A percentile compares a stretch with the other conserved stretches of the same genome.
phyloP scores from a whole-genome alignment of 2,329 filamentous ascomycete genomes.

The Alternaria panax region DNA sequence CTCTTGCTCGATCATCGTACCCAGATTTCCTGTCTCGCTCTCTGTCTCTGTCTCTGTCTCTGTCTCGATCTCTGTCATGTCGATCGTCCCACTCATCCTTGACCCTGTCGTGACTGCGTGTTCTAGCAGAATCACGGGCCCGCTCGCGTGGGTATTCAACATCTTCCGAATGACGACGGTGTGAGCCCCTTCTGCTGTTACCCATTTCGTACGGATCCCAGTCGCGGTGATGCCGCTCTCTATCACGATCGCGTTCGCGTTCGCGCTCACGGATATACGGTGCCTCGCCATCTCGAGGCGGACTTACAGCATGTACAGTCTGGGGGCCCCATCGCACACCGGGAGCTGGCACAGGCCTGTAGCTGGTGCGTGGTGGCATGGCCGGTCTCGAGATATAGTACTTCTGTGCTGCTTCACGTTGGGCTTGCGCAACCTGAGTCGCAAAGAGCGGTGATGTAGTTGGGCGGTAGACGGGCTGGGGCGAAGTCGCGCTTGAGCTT shows the following conservation, averaged over 20 bases:
- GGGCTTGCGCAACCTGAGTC: constrained; percentile 53
- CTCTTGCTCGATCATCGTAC: constrained; percentile 9
- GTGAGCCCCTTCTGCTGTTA: constrained; percentile 19
- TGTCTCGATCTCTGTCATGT: constrained; percentile 10
- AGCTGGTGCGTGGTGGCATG: constrained; percentile 36
- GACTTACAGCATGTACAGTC: constrained; percentile 21
- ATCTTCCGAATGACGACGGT: constrained; percentile 35
- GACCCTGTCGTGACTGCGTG: constrained; percentile 39
- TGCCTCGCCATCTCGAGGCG: constrained; percentile 32
- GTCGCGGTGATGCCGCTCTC: constrained; percentile 22
- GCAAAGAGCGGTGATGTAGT: constrained; percentile 57
- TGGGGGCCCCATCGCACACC: constrained; percentile 34
- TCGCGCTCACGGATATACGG: constrained; percentile 29
- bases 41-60: constrained; percentile 11
- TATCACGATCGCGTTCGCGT: constrained; percentile 24
- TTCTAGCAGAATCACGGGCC: constrained; percentile 27
- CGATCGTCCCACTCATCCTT: constrained; percentile 38
- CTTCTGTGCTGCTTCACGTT: constrained; percentile 34
- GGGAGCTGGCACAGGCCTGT: constrained; percentile 29
- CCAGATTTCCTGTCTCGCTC: background rate
- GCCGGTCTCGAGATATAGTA: constrained; percentile 42
- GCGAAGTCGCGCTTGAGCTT: constrained; percentile 26
- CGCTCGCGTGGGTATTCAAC: constrained; percentile 36
- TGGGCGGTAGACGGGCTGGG: constrained; percentile 52
- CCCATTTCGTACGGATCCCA: constrained; percentile 20